Evolutionary conservation across 1,284 basidiomycete genomes (phyloP).

Genomic region (Fomitiporia mediterranea): DNA sequence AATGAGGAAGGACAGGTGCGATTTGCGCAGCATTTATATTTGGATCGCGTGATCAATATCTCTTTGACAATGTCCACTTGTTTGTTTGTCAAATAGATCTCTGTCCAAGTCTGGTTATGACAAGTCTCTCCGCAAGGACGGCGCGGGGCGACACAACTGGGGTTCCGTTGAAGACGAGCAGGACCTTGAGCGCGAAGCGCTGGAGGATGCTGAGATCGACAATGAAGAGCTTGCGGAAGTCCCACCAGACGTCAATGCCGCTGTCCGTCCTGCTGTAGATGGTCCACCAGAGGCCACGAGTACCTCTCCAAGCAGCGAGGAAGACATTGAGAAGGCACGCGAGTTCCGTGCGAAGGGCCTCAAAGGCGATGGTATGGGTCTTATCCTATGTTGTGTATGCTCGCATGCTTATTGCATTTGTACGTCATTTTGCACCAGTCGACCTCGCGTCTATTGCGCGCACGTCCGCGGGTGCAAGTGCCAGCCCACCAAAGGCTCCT

Average conservation of each 20-base stretch:
- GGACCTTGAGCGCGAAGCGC: constrained; percentile 49
- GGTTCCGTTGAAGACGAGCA: constrained; percentile 64
- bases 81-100: constrained; percentile 39
- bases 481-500: constrained; percentile 45
- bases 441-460: constrained; percentile 78
- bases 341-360: constrained; percentile 65
- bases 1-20: constrained; percentile 57
- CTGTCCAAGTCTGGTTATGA: constrained; percentile 73
- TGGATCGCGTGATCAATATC: neutral
- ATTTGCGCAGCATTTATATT: neutral
- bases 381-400: constrained; percentile 9
- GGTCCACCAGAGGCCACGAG: constrained; percentile 32
- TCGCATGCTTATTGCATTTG: constrained; percentile 9
- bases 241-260: constrained; percentile 21
- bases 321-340: constrained; percentile 60
- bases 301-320: constrained; percentile 37
- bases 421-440: constrained; percentile 28
- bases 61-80: neutral
- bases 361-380: constrained; percentile 47
- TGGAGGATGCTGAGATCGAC: constrained; percentile 47
- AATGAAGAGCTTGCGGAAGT: constrained; percentile 32
- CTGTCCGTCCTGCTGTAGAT: constrained; percentile 22
- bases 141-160: constrained; percentile 82
- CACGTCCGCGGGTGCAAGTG: constrained; percentile 69
- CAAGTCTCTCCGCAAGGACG: constrained; percentile 72